Evolutionary conservation across 1,284 basidiomycete species (phyloP).

Genomic region (Meira miltonrushii): DNA sequence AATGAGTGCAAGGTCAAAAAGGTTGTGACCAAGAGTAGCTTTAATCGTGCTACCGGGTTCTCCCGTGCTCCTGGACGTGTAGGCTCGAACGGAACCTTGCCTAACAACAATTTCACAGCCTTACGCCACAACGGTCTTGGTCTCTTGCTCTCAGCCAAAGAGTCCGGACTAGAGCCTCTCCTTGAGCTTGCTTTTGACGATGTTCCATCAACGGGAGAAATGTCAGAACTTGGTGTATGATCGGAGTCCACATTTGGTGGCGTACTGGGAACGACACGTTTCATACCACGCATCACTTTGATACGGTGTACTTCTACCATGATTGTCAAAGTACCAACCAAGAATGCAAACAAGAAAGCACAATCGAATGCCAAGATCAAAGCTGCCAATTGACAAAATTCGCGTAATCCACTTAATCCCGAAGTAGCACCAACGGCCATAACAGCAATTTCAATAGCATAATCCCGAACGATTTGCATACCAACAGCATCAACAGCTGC

Average conservation of each 20-base stretch:
- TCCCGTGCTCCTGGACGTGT: constrained; percentile 54
- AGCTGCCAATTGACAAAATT: constrained; percentile 91
- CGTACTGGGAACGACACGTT: constrained; percentile 29
- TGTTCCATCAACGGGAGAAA: constrained; percentile 18
- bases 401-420: constrained; percentile 80
- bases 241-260: constrained; percentile 46
- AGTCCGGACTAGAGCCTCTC: neutral
- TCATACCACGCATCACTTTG: constrained; percentile 59
- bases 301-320: constrained; percentile 79
- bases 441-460: constrained; percentile 84
- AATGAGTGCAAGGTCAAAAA: constrained; percentile 56
- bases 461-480: constrained; percentile 81
- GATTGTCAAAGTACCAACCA: constrained; percentile 78
- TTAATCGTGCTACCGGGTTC: constrained; percentile 80
- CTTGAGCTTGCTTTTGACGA: neutral
- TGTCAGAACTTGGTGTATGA: constrained; percentile 19
- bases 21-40: constrained; percentile 70
- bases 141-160: neutral
- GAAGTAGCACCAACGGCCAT: constrained; percentile 80
- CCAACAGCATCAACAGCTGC: constrained; percentile 76
- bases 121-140: constrained; percentile 32
- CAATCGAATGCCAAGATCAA: constrained; percentile 81
- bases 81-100: constrained; percentile 59
- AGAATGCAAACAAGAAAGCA: constrained; percentile 81
- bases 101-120: constrained; percentile 31